Conservation (phyloP, 108 stramenopile genomes). For the Skeletonema potamos region DNA sequence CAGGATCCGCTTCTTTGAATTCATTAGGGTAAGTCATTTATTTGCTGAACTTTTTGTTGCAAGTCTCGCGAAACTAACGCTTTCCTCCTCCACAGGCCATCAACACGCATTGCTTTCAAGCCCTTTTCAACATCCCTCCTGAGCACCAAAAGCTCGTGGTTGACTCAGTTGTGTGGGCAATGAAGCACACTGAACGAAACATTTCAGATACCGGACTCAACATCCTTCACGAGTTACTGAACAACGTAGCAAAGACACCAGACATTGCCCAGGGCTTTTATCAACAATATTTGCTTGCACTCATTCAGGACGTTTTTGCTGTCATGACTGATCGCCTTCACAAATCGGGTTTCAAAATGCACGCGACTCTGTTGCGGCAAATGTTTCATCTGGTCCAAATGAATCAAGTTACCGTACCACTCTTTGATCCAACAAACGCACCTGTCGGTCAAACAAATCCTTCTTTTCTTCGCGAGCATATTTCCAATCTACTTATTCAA, state of each 20-base stretch:
- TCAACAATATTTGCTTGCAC: slow-evolving; percentile 89
- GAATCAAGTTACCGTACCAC: slow-evolving; percentile 94
- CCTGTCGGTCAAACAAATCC: slow-evolving; percentile 86
- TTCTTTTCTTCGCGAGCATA: slow-evolving; percentile 90
- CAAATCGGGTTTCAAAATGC: slow-evolving; percentile 98
- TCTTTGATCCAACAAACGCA: slow-evolving; percentile 83
- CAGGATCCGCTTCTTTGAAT: slow-evolving; percentile 95
- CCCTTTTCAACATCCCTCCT: slow-evolving; percentile 94
- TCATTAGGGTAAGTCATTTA: slow-evolving; percentile 70
- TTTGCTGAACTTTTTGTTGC: background rate
- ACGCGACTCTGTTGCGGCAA: slow-evolving; percentile 93
- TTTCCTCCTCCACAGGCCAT: slow-evolving; percentile 50
- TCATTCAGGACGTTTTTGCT: slow-evolving; percentile 98
- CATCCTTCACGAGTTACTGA: slow-evolving; percentile 91
- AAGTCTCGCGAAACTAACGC: background rate
- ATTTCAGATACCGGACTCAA: slow-evolving; percentile 96
- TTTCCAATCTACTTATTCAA: slow-evolving; percentile 83
- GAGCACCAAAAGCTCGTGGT: slow-evolving; percentile 98
- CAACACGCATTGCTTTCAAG: slow-evolving; percentile 93
- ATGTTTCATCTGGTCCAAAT: slow-evolving; percentile 96
- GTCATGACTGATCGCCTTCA: slow-evolving; percentile 99
- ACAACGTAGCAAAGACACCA: slow-evolving; percentile 90
- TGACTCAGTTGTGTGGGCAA: slow-evolving; percentile 98
- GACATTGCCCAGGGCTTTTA: slow-evolving; percentile 96
- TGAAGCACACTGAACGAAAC: slow-evolving; percentile 99